Evolutionary conservation across 495 filamentous ascomycete species (phyloP).

Genomic region (Neurospora tetrasperma): DNA sequence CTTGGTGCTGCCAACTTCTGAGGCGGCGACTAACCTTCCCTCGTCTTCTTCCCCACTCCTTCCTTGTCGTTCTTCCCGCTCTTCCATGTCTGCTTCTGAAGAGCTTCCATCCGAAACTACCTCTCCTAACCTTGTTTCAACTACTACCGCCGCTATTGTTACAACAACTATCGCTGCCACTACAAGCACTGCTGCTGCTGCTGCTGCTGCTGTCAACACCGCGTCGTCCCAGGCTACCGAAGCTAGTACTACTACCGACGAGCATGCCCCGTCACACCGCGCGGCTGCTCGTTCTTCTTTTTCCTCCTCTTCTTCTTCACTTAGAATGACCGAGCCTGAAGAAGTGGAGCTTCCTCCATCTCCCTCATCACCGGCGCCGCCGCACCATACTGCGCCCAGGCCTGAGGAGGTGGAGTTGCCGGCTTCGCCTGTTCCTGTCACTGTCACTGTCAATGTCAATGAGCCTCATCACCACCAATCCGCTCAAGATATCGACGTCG

Average conservation of each 20-base stretch:
- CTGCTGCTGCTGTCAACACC: neutral
- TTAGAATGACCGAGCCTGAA: neutral
- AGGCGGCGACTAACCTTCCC: neutral
- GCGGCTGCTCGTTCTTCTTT: neutral
- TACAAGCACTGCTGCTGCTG: neutral
- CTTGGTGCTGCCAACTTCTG: neutral
- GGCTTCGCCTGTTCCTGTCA: neutral
- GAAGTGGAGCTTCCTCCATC: neutral
- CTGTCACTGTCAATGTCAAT: neutral
- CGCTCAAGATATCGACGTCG: neutral
- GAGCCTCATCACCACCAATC: neutral
- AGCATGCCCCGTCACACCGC: neutral
- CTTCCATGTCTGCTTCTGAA: neutral
- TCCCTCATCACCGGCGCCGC: neutral
- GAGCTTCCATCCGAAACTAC: neutral
- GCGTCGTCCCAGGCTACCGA: neutral
- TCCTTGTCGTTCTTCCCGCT: neutral
- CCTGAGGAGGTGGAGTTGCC: neutral
- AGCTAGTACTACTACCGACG: neutral
- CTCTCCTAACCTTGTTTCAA: neutral
- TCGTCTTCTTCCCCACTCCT: neutral
- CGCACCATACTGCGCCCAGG: neutral
- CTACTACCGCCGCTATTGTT: neutral
- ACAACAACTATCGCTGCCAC: neutral
- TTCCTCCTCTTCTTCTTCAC: neutral